Evolutionary conservation across 108 stramenopile genomes (phyloP).

Genomic region (Epithemia pelagica): DNA sequence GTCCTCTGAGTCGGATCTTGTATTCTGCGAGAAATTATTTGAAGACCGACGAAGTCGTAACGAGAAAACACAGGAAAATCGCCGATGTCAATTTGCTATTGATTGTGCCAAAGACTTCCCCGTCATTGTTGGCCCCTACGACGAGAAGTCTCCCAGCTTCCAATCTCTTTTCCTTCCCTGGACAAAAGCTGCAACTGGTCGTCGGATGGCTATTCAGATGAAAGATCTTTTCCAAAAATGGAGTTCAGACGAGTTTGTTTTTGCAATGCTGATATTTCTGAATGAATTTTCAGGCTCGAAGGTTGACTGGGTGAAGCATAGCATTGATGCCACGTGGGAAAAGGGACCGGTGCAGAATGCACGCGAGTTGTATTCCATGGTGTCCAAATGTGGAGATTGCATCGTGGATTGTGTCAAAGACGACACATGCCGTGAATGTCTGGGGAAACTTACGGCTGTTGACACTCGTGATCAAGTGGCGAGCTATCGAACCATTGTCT

Average conservation of each 20-base stretch:
- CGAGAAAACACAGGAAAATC: constrained; percentile 2
- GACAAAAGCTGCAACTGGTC: constrained; percentile 50
- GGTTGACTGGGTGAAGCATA: constrained; percentile 54
- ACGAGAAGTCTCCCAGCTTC: constrained; percentile 39
- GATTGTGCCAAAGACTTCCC: constrained; percentile 40
- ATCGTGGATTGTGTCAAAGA: constrained; percentile 56
- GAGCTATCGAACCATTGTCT: constrained; percentile 89
- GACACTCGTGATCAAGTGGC: constrained; percentile 82
- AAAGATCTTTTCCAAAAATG: constrained; percentile 39
- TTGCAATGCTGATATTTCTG: constrained; percentile 65
- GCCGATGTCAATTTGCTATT: constrained; percentile 57
- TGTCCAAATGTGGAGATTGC: constrained; percentile 69
- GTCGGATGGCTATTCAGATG: constrained; percentile 59
- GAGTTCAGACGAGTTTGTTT: constrained; percentile 65
- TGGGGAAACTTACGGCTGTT: constrained; percentile 58
- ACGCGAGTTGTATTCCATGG: constrained; percentile 70
- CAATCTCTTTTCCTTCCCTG: constrained; percentile 45
- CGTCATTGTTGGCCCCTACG: constrained; percentile 52
- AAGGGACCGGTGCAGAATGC: constrained; percentile 73
- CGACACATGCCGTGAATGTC: constrained; percentile 59
- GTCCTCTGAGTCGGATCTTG: constrained; percentile 28
- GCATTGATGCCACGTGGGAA: constrained; percentile 85
- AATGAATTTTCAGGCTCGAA: constrained; percentile 50
- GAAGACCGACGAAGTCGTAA: constrained; percentile 11
- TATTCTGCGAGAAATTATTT: constrained; percentile 30